phyloP scores from a whole-genome alignment of 441 rosid genomes.

The Isatis lusitanica region DNA sequence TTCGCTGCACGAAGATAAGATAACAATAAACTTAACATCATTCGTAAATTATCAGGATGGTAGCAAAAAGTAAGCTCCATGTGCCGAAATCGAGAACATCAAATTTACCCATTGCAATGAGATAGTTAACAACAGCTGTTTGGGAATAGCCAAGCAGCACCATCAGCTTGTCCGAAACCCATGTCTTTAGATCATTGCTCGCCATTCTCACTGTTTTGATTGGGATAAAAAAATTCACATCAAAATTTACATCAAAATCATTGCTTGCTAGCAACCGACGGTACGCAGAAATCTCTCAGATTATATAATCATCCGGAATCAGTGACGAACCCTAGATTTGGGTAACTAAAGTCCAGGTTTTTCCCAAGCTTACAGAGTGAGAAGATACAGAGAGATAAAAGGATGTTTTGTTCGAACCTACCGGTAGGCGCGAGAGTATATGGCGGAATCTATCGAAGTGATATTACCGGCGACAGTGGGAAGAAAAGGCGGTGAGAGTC shows the following conservation, averaged over 20 bases:
- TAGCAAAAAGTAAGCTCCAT: neutral
- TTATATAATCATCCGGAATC: neutral
- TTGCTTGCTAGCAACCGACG: neutral
- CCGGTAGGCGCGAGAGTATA: neutral
- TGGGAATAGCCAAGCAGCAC: slow-evolving; percentile 74
- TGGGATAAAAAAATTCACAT: neutral
- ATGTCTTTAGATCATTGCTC: slow-evolving; percentile 55
- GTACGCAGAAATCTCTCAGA: neutral
- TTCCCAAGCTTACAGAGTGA: slow-evolving; percentile 25
- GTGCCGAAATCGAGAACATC: neutral
- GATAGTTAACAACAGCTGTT: slow-evolving; percentile 62
- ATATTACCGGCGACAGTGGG: neutral
- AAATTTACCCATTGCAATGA: slow-evolving; percentile 65
- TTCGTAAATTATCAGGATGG: neutral
- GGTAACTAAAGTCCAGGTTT: slow-evolving; percentile 15
- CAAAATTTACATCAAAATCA: neutral
- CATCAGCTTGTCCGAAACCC: slow-evolving; percentile 87
- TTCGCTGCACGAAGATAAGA: slow-evolving; percentile 57
- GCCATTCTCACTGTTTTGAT: slow-evolving; percentile 53
- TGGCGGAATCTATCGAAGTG: neutral
- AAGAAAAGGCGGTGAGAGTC: slow-evolving; percentile 13
- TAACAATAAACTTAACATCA: neutral
- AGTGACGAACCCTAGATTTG: slow-evolving; percentile 31
- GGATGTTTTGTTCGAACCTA: neutral
- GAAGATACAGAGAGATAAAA: neutral